Evolutionary conservation across 768 basidiomycete species (phyloP).

Genomic region (Tulasnella sp.): DNA sequence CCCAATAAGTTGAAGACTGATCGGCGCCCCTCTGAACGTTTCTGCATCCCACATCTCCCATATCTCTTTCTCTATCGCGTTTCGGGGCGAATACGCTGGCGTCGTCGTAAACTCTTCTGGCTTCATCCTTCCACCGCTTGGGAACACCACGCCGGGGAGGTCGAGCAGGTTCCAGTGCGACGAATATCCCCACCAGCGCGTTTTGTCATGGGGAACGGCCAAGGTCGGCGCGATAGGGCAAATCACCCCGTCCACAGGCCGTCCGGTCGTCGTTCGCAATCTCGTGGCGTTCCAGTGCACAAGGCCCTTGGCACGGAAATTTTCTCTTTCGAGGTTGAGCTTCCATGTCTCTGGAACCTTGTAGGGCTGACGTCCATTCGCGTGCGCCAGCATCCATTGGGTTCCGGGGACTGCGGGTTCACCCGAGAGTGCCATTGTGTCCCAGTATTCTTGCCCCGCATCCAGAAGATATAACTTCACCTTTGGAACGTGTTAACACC

Average conservation of each 20-base stretch:
- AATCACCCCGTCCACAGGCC: conserved; percentile 38
- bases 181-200: conserved; percentile 40
- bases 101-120: conserved; percentile 18
- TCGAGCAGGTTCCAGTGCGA: conserved; percentile 44
- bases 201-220: conserved; percentile 38
- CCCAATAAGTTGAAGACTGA: conserved; percentile 40
- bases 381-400: conserved; percentile 34
- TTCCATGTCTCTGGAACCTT: conserved; percentile 34
- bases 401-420: conserved; percentile 35
- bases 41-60: conserved; percentile 32
- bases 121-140: conserved; percentile 26
- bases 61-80: conserved; percentile 29
- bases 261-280: conserved; percentile 30
- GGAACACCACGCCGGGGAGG: conserved; percentile 38
- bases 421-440: conserved; percentile 26
- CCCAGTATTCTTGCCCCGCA: conserved; percentile 36
- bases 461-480: conserved; percentile 39
- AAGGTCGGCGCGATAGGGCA: conserved; percentile 37
- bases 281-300: conserved; percentile 36
- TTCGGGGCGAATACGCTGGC: conserved; percentile 25
- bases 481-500: conserved; percentile 23
- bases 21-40: conserved; percentile 34
- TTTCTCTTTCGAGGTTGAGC: conserved; percentile 35
- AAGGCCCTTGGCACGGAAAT: conserved; percentile 31
- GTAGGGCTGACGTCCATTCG: conserved; percentile 28